Base-by-base conservation (phyloP, 208 protist species). In the Leishmania major region DNA sequence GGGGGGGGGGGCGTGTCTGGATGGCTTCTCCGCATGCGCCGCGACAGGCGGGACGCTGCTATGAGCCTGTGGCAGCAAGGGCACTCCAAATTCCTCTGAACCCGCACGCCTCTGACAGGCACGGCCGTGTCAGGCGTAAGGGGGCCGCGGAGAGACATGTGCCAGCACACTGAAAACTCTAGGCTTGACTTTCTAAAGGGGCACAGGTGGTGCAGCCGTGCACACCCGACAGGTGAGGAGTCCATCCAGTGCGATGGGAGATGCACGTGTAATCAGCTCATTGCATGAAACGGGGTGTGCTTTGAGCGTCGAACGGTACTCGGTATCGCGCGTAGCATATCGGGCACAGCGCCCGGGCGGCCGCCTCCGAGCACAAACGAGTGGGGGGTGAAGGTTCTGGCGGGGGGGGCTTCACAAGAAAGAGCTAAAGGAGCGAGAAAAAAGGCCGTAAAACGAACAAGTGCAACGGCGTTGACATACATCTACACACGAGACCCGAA, bases 401-500 rank as follows among this genome's bases (percentile, higher is more conserved):
- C 25, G 31, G 62, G 28, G 31, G 62, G 28, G 31, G 11, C 28
- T 17, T 49, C 43, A 51, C 45, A 49, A 7, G 43, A 72, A 8
- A n/a, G 45, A 15, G 47, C 70, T 35, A 31, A 51, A 74, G 22
- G 47, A 19, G 8, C 22, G 15, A 70, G n/a, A 35, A 74, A 37
- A 35, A 7, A 51, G 11, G 13, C 43, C 13, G 70, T 19, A 55
- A 47, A 74, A 1, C 22, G 47, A 7, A 19, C 40, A 55, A 28
- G 13, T 25, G 19, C 51, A 62, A 35, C 73, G 35, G 31, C 1
- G 11, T 37, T 62, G 22, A 17, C 43, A 67, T 82, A 84, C 80
- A 84, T 79, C 80, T 90, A 91, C 17, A 86, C 82, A 31, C 81
- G 17, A 78, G 95, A 97, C 11, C 92, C 93, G 82, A 96, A 92